These are phyloP conservation scores for Polygonum maritimum DNA, from an alignment of 148 eudicot genomes.

Conservation along the genomic window DNA sequence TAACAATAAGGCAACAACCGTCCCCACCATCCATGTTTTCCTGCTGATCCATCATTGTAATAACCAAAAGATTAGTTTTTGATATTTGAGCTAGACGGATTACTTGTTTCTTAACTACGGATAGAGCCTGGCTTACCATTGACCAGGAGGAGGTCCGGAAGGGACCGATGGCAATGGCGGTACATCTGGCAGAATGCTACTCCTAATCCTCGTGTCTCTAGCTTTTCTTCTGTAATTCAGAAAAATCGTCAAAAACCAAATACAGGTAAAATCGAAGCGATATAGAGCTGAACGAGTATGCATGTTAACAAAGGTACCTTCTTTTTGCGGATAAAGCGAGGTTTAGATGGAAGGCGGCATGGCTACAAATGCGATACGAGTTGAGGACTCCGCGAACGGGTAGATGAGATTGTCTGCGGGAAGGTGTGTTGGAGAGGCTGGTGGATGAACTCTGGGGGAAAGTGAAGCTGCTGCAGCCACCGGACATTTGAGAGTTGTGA, in stretches of 20 bases:
- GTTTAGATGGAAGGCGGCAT: not conserved
- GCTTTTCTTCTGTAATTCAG: not conserved
- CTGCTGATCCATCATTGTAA: not conserved
- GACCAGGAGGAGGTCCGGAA: not conserved
- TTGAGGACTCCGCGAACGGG: not conserved
- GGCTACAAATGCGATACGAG: not conserved
- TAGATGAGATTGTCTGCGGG: not conserved
- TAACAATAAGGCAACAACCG: not conserved
- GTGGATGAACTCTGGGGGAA: not conserved
- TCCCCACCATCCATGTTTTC: constrained; percentile 7
- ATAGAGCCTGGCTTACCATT: not conserved
- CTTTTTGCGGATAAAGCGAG: not conserved
- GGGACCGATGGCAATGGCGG: not conserved
- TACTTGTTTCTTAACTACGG: no score
- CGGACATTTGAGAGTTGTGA: not conserved
- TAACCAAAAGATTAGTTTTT: not conserved
- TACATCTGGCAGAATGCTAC: not conserved
- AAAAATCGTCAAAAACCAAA: not conserved
- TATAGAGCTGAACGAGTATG: not conserved
- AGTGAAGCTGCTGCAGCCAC: not conserved
- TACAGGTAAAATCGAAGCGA: not conserved
- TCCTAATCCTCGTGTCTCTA: not conserved
- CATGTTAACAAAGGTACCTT: not conserved
- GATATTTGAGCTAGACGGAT: not conserved
- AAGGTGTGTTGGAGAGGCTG: not conserved